phyloP scores from a whole-genome alignment of 164 flowering plant genomes.

The Stephania japonica region DNA sequence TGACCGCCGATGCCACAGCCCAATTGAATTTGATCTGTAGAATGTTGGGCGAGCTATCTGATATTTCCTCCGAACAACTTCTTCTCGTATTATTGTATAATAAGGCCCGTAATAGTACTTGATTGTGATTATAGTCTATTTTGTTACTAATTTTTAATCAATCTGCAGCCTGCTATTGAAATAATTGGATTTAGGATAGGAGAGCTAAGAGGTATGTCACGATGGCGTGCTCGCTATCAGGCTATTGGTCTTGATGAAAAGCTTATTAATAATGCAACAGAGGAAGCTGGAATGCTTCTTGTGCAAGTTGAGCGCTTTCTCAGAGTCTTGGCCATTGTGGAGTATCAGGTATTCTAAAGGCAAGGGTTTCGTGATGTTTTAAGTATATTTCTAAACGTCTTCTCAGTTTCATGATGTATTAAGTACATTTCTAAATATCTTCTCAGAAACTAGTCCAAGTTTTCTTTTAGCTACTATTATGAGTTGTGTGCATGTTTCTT shows the following conservation, averaged over 20 bases:
- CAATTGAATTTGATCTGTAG: too few relatives aligned
- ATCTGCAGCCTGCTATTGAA: constrained; percentile 87
- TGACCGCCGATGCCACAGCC: too few relatives aligned
- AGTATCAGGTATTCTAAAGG: constrained; percentile 55
- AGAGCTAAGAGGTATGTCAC: constrained; percentile 88
- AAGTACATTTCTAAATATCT: too few relatives aligned
- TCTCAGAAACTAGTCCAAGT: too few relatives aligned
- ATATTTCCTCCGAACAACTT: not conserved
- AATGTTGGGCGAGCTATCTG: not conserved
- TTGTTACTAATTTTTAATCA: not conserved
- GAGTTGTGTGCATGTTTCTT: too few relatives aligned
- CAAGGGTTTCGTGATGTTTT: too few relatives aligned
- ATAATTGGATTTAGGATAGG: constrained; percentile 89
- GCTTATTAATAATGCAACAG: constrained; percentile 61
- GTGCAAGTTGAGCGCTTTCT: constrained; percentile 77
- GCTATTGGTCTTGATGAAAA: constrained; percentile 83
- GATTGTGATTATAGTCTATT: not conserved
- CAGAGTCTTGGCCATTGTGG: constrained; percentile 66
- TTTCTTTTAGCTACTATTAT: too few relatives aligned
- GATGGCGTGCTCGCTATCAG: constrained; percentile 81
- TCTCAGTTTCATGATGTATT: too few relatives aligned
- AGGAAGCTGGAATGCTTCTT: constrained; percentile 80
- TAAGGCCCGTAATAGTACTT: not conserved
- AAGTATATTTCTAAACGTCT: too few relatives aligned
- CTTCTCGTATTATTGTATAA: not conserved